Evolutionary conservation across 2,329 filamentous ascomycete species (phyloP), one percentile per base, ranked within the genome.

Genomic region (Phoma sp.): DNA sequence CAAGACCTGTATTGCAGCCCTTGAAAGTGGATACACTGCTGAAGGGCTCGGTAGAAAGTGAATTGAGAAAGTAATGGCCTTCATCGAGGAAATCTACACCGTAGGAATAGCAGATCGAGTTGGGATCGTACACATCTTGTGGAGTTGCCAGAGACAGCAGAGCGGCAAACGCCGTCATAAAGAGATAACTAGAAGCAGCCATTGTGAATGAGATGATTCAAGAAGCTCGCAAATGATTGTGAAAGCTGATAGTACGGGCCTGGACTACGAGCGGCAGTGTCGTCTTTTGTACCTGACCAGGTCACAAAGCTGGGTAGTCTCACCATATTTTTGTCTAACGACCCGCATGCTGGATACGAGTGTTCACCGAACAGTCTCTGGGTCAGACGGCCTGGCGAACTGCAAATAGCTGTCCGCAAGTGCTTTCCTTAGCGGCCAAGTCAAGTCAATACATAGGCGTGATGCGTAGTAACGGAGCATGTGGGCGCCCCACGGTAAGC

Each of bases 11-110:
- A 33, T 76, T 70, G 61, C 78, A 80, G 29, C 77, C 77, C 44
- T 73, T 61, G 54, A 80, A 80, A 38, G 78, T 73, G 4, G 76
- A 76, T 4, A 78, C 75, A 22, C 75, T 75, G 14, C 76, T 78
- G 58, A 80, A 81, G 4, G 62, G 61, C 2, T 77, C 76, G 3
- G 62, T 66, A 0, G 76, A 78, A 13, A 68, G 61, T 8, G 71
- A 70, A 60, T 80, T 79, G 61, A 80, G 78, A 62, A 79, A 81
- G 65, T 79, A 81, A 14, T 65, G 59, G 2, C 72, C 72, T 32
- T 75, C 77, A 58, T 76, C 72, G 41, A 77, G 63, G 49, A 78
- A 81, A 58, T 81, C 78, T 14, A 77, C 69, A 45, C 74, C 74
- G 47, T 65, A 76, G 9, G 74, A 72, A 42, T 70, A 65, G 55